Evolutionary conservation across 2,329 filamentous ascomycete species (phyloP), one percentile per base, ranked within the genome.

Genomic region (Trichoderma sp.): DNA sequence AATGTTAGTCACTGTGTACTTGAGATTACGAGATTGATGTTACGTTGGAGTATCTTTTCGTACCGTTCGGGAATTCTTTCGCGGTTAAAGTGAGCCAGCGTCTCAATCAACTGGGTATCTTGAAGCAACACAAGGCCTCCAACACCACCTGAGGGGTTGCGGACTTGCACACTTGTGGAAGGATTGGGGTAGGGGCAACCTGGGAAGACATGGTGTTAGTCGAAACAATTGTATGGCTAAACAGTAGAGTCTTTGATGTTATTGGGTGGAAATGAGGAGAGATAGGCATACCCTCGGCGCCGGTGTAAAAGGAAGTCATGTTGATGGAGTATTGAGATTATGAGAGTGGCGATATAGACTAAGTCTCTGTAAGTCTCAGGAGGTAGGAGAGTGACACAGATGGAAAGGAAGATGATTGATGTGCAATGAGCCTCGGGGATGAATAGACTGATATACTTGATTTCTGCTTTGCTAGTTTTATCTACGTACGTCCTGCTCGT

Each of bases 211-310:
- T 23, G 28, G 17, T 47, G n/a, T 68, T 26, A 68, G 34, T 68
- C 11, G 6, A 43, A 43, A 20, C 20, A 12, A 43, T 43, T 43
- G 39, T 15, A 43, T 43, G 39, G 39, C 39, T 43, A 43, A 43
- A n/a, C 7, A 43, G 47, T 7, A 9, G 7, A 30, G 17, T 20
- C 7, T 15, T 11, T 43, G 23, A 2, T 30, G 23, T 6, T 17
- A 9, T 7, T 43, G 15, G 20, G 32, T 36, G 26, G 13, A 34
- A 34, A 9, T 15, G 20, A 32, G 5, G 4, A 63, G 28, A 23
- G 55, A 30, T 26, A 36, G 13, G n/a, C 73, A 53, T 73, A 76
- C 77, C 78, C 73, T 79, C 78, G 2, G 78, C 74, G 4, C 78
- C 71, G 6, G 78, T 79, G 65, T 78, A 79, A 3, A 71, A 74